A percentile compares a stretch with the other conserved stretches of the same genome.
These are phyloP conservation scores for Linum tenue DNA, from an alignment of 345 rosid genomes.

Conservation along the genomic window DNA sequence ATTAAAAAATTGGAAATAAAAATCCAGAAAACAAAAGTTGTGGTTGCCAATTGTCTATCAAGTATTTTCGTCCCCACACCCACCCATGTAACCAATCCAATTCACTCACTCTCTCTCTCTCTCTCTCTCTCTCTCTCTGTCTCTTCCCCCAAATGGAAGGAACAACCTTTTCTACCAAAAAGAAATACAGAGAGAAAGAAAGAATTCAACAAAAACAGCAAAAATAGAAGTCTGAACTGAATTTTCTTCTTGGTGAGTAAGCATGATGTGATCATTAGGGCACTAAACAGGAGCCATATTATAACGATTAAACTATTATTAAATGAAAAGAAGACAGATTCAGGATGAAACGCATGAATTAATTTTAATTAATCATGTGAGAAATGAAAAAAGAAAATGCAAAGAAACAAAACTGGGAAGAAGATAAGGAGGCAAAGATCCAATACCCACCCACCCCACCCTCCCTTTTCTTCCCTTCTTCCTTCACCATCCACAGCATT, in stretches of 20 bases:
- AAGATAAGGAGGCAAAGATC: not conserved
- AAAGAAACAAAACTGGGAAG: not conserved
- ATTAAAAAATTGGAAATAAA: constrained; percentile 15
- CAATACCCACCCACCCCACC: not conserved
- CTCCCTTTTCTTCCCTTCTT: not conserved
- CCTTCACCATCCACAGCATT: not conserved
- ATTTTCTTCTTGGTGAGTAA: not conserved
- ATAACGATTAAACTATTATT: not conserved
- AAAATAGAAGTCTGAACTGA: not conserved
- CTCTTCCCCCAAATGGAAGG: not conserved
- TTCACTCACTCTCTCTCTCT: constrained; percentile 14
- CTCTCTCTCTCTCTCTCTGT: constrained; percentile 12
- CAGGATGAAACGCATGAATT: not conserved
- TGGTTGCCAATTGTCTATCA: constrained; percentile 50
- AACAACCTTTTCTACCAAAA: constrained; percentile 8
- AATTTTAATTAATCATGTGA: not conserved
- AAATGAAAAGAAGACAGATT: not conserved
- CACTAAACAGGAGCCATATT: no score
- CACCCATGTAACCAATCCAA: constrained; percentile 22
- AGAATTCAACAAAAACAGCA: not conserved
- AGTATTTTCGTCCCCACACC: constrained; percentile 27
- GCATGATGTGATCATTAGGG: not conserved
- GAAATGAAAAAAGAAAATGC: no score
- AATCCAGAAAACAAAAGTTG: constrained; percentile 24
- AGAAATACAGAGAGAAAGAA: not conserved